Evolutionary conservation across 2,329 filamentous ascomycete species (phyloP).

Genomic region (Fusarium tupiense): DNA sequence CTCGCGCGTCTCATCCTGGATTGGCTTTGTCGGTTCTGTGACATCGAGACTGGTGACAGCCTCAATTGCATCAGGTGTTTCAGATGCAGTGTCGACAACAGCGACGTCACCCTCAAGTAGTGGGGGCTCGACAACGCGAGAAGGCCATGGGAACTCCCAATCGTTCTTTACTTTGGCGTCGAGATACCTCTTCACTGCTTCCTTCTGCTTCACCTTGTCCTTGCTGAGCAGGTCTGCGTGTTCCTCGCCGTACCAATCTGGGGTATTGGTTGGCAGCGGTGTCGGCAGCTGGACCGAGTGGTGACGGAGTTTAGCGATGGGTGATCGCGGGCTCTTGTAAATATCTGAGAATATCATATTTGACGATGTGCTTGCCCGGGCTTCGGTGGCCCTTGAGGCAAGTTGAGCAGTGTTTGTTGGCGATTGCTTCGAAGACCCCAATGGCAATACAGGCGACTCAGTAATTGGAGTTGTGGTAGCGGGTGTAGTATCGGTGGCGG

Average conservation of each 20-base stretch:
- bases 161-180: slow-evolving; percentile 64
- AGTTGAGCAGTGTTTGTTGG: slow-evolving; percentile 10
- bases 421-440: slow-evolving; percentile 6
- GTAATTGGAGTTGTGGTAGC: slow-evolving; percentile 22
- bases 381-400: slow-evolving; percentile 31
- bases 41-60: slow-evolving; percentile 15
- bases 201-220: slow-evolving; percentile 71
- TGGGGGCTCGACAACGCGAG: slow-evolving; percentile 32
- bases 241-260: slow-evolving; percentile 58
- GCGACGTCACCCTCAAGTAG: slow-evolving; percentile 6
- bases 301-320: slow-evolving; percentile 62
- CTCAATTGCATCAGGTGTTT: slow-evolving; percentile 2
- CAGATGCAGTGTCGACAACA: slow-evolving; percentile 8
- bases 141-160: slow-evolving; percentile 70
- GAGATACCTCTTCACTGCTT: slow-evolving; percentile 67
- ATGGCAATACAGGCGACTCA: slow-evolving; percentile 16
- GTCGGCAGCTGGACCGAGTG: slow-evolving; percentile 45
- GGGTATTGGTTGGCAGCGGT: slow-evolving; percentile 43
- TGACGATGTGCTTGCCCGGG: slow-evolving; percentile 28
- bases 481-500: slow-evolving; percentile 28
- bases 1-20: slow-evolving; percentile 48
- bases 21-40: slow-evolving; percentile 15
- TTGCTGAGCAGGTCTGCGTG: slow-evolving; percentile 69
- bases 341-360: slow-evolving; percentile 68
- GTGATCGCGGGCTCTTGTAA: slow-evolving; percentile 65